Base-by-base conservation (phyloP, 495 filamentous ascomycete genomes). In the Cercophora newfieldiana region DNA sequence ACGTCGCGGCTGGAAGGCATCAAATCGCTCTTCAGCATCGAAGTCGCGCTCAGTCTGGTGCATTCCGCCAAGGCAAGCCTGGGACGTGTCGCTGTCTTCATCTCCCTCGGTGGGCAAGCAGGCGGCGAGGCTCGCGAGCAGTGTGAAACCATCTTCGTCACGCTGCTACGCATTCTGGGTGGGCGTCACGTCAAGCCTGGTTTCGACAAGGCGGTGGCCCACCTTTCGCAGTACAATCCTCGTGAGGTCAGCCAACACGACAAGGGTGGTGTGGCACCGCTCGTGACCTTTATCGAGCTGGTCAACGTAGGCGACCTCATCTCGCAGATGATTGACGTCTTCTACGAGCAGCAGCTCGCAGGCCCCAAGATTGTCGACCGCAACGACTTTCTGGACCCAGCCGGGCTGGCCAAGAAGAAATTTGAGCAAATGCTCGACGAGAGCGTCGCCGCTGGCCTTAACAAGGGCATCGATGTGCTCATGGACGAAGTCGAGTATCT, bases 351-450 rank as follows among this genome's bases (percentile, higher is more conserved):
- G 73, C 94, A 98, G 75, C 84, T 99, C 33, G 89, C 92, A 6
- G 87, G 87, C 0, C 84, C 87, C 3, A 91, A 91, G 66, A 87
- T 99, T 58, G 90, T 90, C 14, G 94, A 99, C 71, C 87, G 90
- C 24, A 94, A 96, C 69, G 95, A 99, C 76, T 99, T 98, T 72
- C 79, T 99, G 33, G 91, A 95, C 71, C 92, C 93, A 4, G 91
- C 93, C 0, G 89, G 89, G 21, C 89, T 96, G 68, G 93, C 94
- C 69, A 99, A 99, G 85, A 98, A 97, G 79, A 92, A 90, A 54
- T 99, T 99, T 66, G 96, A 99, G 81, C 94, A 98, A 77, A 97
- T 97, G 90, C 88, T 99, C 10, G 96, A 99, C 73, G 96, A 98
- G 78, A 89, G 91, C 59, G 96, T 99, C 22, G 96, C 96, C 1